Base-by-base conservation (phyloP, 2,329 filamentous ascomycete genomes). In the Chaetomiaceae sp. region DNA sequence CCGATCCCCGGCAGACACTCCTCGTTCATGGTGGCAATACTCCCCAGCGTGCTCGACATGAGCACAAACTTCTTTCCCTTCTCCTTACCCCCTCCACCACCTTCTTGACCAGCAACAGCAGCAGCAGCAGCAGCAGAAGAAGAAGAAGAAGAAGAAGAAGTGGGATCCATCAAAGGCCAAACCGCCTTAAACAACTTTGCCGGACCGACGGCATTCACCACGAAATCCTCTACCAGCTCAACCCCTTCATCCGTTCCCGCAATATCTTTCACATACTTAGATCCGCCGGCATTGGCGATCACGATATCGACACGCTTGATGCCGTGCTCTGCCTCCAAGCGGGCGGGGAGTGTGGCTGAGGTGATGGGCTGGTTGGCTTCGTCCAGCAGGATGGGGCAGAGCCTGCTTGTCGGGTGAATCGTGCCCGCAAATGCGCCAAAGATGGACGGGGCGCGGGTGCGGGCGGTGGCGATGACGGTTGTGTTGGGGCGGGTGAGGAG, bases 371-470 rank as follows among this genome's bases (percentile, higher is more conserved):
- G 45, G 17, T 49, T 12, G 23, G 45, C 20, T 2, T 62, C 61
- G 54, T 61, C 55, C 11, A 67, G 60, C 19, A 61, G 57, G 31
- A 64, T 14, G 14, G 61, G 40, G 25, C 64, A 38, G 6, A 64
- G 50, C 7, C 23, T 47, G 51, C 57, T 61, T 19, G 45, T 44
- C 4, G 55, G 17, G 17, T 58, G 52, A 27, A 48, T 66, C 70
- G 95, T 88, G 20, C 95, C 84, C 15, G 17, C 70, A 92, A 88
- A 20, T 89, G 95, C 12, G 54, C 46, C 20, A 89, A 45, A 11
- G 7, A 57, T 47, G 15, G 54, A 38, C 29, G 59, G 39, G 29
- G 58, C 15, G 3, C 60, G 59, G 22, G 54, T 38, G 55, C 65
- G 63, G 17, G 63, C 53, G n/a, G 60, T 59, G 33, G 63, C 63